Evolutionary conservation across 2,329 filamentous ascomycete genomes (phyloP).

Genomic region (Botrytis sinoallii): DNA sequence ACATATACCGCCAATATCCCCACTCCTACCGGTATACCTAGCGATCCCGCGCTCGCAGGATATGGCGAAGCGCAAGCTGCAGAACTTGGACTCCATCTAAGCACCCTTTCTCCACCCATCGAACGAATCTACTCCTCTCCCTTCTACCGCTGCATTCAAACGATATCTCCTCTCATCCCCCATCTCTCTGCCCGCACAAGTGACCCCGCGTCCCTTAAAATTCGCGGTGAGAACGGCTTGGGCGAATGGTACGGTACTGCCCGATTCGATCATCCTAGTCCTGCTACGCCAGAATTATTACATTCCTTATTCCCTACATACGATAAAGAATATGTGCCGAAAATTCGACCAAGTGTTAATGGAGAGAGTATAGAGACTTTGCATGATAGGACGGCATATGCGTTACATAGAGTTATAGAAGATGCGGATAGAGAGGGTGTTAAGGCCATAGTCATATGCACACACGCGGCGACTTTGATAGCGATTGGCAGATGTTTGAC

Average conservation of each 20-base stretch:
- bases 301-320: constrained; percentile 61
- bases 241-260: constrained; percentile 92
- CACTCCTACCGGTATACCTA: constrained; percentile 82
- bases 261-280: constrained; percentile 78
- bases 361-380: constrained; percentile 80
- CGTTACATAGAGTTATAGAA: constrained; percentile 66
- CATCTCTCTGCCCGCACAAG: constrained; percentile 38
- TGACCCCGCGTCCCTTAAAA: constrained; percentile 37
- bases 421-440: constrained; percentile 69
- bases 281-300: constrained; percentile 63
- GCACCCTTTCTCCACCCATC: constrained; percentile 61
- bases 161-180: constrained; percentile 67
- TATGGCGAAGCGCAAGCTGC: constrained; percentile 82
- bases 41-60: constrained; percentile 81
- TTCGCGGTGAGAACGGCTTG: constrained; percentile 56
- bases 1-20: constrained; percentile 69
- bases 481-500: constrained; percentile 80
- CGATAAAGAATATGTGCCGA: constrained; percentile 58
- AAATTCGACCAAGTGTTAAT: constrained; percentile 64
- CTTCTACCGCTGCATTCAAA: constrained; percentile 86
- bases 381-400: constrained; percentile 73
- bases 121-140: constrained; percentile 79
- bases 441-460: constrained; percentile 73
- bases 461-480: constrained; percentile 88
- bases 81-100: constrained; percentile 68